phyloP scores from a whole-genome alignment of 2,329 filamentous ascomycete species.

The Seiridium cupressi region DNA sequence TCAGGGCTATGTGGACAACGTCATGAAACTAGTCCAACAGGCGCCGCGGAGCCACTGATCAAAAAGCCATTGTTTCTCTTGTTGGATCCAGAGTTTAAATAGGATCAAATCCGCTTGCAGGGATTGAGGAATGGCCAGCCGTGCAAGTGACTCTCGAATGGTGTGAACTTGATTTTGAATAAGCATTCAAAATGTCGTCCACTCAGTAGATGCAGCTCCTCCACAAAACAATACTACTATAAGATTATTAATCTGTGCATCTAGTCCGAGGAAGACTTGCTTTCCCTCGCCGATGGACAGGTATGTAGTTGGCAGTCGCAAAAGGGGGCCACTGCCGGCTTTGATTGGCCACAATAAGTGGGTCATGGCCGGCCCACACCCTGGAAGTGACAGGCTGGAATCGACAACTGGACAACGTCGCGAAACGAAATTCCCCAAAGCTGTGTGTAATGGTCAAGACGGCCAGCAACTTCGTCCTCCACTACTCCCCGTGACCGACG shows the following conservation, averaged over 20 bases:
- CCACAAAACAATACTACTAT: no score
- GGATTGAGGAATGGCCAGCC: no score
- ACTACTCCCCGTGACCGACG: slow-evolving; percentile 19
- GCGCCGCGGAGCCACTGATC: slow-evolving; percentile 33
- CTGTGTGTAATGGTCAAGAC: slow-evolving; percentile 13
- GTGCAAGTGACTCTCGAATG: no score
- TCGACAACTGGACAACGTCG: slow-evolving; percentile 13
- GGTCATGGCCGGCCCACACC: not conserved
- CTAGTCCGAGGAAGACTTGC: no score
- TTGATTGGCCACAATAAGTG: not conserved
- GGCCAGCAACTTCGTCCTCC: slow-evolving; percentile 16
- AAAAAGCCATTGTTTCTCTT: not conserved
- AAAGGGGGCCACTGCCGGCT: not conserved
- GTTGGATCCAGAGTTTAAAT: no score
- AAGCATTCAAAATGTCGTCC: no score
- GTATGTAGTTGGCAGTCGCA: not conserved
- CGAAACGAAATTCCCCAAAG: slow-evolving; percentile 17
- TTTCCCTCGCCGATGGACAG: not conserved
- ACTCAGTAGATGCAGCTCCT: no score
- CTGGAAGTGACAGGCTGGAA: slow-evolving; percentile 8
- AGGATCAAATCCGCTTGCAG: no score
- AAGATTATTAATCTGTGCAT: no score
- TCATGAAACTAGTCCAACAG: slow-evolving; percentile 58
- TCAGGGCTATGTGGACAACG: slow-evolving; percentile 56
- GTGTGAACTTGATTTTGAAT: no score